Conservation (phyloP, 306 rosid species). For the Vigna angularis region DNA sequence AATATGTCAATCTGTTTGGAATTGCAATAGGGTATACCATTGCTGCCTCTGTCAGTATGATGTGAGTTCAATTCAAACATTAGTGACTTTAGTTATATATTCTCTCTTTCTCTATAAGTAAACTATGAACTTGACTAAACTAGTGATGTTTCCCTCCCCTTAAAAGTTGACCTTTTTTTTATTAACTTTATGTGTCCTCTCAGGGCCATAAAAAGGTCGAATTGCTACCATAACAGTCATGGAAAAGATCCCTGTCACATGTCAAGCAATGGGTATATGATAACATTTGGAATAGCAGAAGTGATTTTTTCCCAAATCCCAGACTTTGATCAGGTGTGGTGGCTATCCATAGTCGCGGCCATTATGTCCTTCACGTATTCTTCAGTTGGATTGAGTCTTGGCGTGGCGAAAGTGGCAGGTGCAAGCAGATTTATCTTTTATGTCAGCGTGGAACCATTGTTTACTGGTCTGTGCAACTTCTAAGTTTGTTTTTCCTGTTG, state of each 20-base stretch:
- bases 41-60: slow-evolving; percentile 89
- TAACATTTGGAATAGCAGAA: slow-evolving; percentile 72
- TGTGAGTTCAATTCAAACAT: slow-evolving; percentile 55
- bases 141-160: not conserved
- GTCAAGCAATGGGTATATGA: slow-evolving; percentile 82
- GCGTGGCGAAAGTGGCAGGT: slow-evolving; percentile 78
- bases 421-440: not conserved
- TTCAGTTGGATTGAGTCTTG: slow-evolving; percentile 65
- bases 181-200: not conserved
- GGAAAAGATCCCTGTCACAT: slow-evolving; percentile 80
- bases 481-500: slow-evolving; percentile 12
- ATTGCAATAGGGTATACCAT: slow-evolving; percentile 73
- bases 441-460: not conserved
- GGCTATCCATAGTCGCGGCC: slow-evolving; percentile 85
- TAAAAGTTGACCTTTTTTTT: not conserved
- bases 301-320: slow-evolving; percentile 75
- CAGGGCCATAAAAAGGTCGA: slow-evolving; percentile 80
- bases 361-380: slow-evolving; percentile 80
- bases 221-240: slow-evolving; percentile 72
- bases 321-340: slow-evolving; percentile 77
- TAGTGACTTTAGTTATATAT: not conserved
- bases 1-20: slow-evolving; percentile 74
- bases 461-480: not conserved
- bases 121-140: too few relatives aligned
- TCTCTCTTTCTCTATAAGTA: not conserved